Evolutionary conservation across 2,329 filamentous ascomycete genomes (phyloP).

Genomic region (Neofusicoccum sp.): DNA sequence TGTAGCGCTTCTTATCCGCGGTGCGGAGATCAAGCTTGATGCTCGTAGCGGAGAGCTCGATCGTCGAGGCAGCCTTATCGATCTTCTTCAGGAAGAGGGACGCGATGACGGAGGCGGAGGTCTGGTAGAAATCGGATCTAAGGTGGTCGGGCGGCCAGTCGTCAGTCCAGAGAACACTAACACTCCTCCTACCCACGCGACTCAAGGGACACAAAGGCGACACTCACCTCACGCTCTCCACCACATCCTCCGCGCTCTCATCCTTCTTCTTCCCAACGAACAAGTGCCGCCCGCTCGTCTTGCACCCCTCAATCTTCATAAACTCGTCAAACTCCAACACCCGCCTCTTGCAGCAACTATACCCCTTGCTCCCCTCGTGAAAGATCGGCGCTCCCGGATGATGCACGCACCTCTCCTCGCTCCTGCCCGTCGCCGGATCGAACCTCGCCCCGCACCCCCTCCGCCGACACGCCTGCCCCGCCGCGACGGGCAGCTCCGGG

Average conservation of each 20-base stretch:
- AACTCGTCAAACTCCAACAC: slow-evolving; percentile 98
- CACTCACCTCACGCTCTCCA: slow-evolving; percentile 75
- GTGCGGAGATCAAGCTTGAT: slow-evolving; percentile 84
- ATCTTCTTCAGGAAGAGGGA: slow-evolving; percentile 98
- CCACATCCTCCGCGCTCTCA: slow-evolving; percentile 68
- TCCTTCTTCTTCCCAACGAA: slow-evolving; percentile 76
- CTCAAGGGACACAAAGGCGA: slow-evolving; percentile 21
- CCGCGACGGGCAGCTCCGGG: slow-evolving; percentile 84
- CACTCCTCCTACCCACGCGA: too few species aligned
- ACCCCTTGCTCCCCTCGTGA: slow-evolving; percentile 97
- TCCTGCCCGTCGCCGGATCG: slow-evolving; percentile 21
- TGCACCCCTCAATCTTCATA: slow-evolving; percentile 91
- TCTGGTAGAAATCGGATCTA: slow-evolving; percentile 94
- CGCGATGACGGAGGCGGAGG: slow-evolving; percentile 78
- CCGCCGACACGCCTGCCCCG: slow-evolving; percentile 74
- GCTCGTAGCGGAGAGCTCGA: slow-evolving; percentile 66
- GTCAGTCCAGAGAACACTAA: too few species aligned
- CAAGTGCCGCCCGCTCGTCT: slow-evolving; percentile 77
- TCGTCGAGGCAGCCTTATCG: slow-evolving; percentile 73
- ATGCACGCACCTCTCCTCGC: slow-evolving; percentile 75
- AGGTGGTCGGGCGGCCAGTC: too few species aligned
- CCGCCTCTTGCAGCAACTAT: slow-evolving; percentile 92
- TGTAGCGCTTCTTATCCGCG: slow-evolving; percentile 81
- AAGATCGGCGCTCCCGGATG: slow-evolving; percentile 92
- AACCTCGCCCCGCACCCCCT: slow-evolving; percentile 66